Percentiles rank a stretch among this genome's conserved stretches.
phyloP scores from a whole-genome alignment of 495 filamentous ascomycete species.

The Penicillium canariense region DNA sequence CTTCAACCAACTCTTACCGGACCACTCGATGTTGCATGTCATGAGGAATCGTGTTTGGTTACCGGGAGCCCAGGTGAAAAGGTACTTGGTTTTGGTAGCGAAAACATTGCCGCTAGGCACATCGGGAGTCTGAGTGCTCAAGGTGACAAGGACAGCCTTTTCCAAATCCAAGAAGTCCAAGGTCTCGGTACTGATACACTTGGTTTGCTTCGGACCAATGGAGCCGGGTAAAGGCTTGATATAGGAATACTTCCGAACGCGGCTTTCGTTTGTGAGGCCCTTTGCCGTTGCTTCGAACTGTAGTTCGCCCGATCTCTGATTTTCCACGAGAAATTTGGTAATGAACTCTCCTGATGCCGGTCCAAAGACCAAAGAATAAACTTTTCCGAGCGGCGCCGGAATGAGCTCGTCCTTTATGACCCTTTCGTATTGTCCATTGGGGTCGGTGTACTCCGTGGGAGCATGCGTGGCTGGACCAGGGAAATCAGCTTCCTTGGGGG shows the following conservation, averaged over 20 bases:
- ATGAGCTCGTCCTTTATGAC: constrained; percentile 81
- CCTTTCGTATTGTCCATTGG: constrained; percentile 76
- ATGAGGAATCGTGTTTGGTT: constrained; percentile 80
- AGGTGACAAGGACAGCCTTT: constrained; percentile 73
- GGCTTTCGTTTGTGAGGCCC: constrained; percentile 69
- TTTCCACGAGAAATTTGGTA: constrained; percentile 76
- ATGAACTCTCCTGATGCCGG: constrained; percentile 74
- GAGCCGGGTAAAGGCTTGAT: constrained; percentile 84
- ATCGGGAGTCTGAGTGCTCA: constrained; percentile 87
- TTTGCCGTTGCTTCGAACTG: constrained; percentile 78
- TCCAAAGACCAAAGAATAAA: constrained; percentile 86
- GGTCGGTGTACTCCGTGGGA: constrained; percentile 80
- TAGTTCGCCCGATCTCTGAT: constrained; percentile 86
- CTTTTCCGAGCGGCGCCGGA: constrained; percentile 84
- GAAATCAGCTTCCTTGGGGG: constrained; percentile 65
- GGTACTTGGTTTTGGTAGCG: constrained; percentile 86
- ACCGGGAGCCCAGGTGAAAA: constrained; percentile 83
- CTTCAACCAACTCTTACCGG: constrained; percentile 97
- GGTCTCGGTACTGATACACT: constrained; percentile 83
- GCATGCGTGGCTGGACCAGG: constrained; percentile 82
- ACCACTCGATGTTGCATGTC: constrained; percentile 91
- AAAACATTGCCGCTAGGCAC: constrained; percentile 95
- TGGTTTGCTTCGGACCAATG: constrained; percentile 93
- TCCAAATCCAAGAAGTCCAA: constrained; percentile 84
- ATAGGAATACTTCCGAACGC: constrained; percentile 74